phyloP scores from a whole-genome alignment of 345 rosid species.

The Sapria himalayana region DNA sequence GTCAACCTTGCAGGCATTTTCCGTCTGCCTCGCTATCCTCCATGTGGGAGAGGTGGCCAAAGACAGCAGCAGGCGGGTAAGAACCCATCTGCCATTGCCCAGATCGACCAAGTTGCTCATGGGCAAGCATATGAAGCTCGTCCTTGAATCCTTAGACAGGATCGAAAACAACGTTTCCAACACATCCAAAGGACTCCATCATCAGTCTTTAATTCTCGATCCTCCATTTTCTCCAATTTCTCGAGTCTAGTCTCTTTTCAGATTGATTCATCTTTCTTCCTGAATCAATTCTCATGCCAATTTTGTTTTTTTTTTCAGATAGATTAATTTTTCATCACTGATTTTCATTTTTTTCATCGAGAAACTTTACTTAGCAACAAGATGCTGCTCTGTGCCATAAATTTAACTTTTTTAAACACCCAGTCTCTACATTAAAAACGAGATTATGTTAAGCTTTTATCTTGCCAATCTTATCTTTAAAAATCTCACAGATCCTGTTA shows the following conservation, averaged over 20 bases:
- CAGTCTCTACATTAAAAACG: too few species aligned
- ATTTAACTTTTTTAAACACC: too few species aligned
- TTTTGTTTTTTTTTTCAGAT: too few species aligned
- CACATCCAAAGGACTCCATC: conserved; percentile 23
- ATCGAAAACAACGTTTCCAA: conserved; percentile 23
- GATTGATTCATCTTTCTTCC: too few species aligned
- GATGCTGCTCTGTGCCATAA: too few species aligned
- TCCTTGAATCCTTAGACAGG: conserved; percentile 38
- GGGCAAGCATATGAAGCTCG: conserved; percentile 49
- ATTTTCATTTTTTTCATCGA: too few species aligned
- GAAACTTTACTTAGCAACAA: too few species aligned
- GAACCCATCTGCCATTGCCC: conserved; percentile 17
- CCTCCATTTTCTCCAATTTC: conserved; percentile 90
- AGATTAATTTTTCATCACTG: too few species aligned
- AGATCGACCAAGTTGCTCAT: conserved; percentile 45
- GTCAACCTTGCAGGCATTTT: conserved; percentile 77
- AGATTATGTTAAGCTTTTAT: too few species aligned
- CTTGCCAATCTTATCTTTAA: too few species aligned
- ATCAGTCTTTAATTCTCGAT: conserved; percentile 35
- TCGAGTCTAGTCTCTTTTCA: conserved; percentile 45
- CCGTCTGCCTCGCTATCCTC: conserved; percentile 56
- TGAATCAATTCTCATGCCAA: too few species aligned
- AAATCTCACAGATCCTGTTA: too few species aligned
- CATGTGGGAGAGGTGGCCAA: conserved; percentile 25
- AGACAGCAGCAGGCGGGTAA: conserved; percentile 12